phyloP scores from a whole-genome alignment of 2,329 filamentous ascomycete genomes.

The Sarocladiaceae sp. region DNA sequence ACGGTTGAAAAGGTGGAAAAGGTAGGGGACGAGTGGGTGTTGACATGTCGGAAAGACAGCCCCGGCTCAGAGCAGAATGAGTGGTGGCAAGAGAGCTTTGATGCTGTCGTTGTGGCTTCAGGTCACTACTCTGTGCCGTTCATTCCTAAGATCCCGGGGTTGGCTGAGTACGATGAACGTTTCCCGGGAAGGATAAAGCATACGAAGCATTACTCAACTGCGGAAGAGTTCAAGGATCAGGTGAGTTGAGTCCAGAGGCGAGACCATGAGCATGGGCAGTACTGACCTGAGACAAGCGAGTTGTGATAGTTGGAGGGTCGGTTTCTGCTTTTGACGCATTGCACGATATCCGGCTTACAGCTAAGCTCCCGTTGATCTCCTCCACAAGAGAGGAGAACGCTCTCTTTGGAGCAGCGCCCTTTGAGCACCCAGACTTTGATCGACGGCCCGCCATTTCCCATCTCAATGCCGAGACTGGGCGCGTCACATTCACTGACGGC shows the following conservation, averaged over 20 bases:
- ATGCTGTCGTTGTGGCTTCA: slow-evolving; percentile 33
- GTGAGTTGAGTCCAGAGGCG: slow-evolving; percentile 11
- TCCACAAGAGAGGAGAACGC: too few species aligned
- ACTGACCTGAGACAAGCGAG: slow-evolving; percentile 33
- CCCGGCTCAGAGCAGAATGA: slow-evolving; percentile 28
- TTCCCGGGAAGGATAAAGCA: slow-evolving; percentile 33
- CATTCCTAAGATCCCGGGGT: slow-evolving; percentile 33
- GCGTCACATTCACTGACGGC: slow-evolving; percentile 8
- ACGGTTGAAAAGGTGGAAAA: slow-evolving; percentile 50
- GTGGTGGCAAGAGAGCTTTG: slow-evolving; percentile 33
- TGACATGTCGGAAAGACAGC: slow-evolving; percentile 43
- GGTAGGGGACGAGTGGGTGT: slow-evolving; percentile 35
- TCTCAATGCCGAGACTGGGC: not conserved
- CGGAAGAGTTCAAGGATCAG: slow-evolving; percentile 18
- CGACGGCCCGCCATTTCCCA: not conserved
- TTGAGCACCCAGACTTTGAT: not conserved
- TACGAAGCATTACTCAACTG: slow-evolving; percentile 31
- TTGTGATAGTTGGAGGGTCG: slow-evolving; percentile 51
- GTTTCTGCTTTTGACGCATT: slow-evolving; percentile 53
- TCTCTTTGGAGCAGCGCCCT: not conserved
- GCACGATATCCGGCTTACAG: slow-evolving; percentile 41
- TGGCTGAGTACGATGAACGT: slow-evolving; percentile 29
- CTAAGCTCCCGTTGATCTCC: slow-evolving; percentile 40
- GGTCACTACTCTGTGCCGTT: slow-evolving; percentile 35
- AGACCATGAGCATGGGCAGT: too few species aligned